Evolutionary conservation across 805 yeast genomes (phyloP), one percentile per base, ranked within the genome.

Genomic region (Cyberlindnera americana): DNA sequence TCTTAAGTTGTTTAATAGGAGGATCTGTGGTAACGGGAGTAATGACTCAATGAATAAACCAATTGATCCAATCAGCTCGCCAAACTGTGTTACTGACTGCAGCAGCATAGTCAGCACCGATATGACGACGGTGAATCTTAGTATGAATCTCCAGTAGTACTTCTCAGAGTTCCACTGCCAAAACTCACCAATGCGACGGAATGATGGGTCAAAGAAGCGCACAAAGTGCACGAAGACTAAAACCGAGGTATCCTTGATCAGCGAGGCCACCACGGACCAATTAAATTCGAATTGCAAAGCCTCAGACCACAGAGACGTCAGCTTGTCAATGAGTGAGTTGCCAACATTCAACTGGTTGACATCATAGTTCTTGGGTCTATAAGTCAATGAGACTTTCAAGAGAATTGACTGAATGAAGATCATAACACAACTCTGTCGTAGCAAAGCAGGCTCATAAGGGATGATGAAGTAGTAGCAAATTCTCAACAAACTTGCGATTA

Each of bases 341-440:
- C 50, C 48, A 4, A 55, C 57, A 18, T 59, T 64, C 35, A 73
- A 54, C 35, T 62, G 59, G 10, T 67, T 63, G 25, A 57, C 60
- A 33, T 61, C 62, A 44, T 66, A 65, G 32, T 67, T 70, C 19
- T 60, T 68, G 0, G 71, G 75, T 45, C 90, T 67, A 54, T 73
- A 82, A 17, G 61, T 66, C 30, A 90, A 66, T 1, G 88, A 81
- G 9, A 78, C 75, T 42, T 73, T 73, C 27, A 89, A 64, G 37
- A 90, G 61, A 1, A 84, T 60, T 28, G 75, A 51, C 53, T 89
- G 97, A 38, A 87, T 83, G 46, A 75, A 70, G n/a, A 89, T 70
- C 96, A 88, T 89, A n/a, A 86, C 76, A 29, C 83, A 53, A 26
- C 93, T 78, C 57, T 90, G 97, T 45, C 91, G 65, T 30, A 89